Conservation (phyloP, 2,329 filamentous ascomycete species). For the Ceratocystis cubensis region DNA sequence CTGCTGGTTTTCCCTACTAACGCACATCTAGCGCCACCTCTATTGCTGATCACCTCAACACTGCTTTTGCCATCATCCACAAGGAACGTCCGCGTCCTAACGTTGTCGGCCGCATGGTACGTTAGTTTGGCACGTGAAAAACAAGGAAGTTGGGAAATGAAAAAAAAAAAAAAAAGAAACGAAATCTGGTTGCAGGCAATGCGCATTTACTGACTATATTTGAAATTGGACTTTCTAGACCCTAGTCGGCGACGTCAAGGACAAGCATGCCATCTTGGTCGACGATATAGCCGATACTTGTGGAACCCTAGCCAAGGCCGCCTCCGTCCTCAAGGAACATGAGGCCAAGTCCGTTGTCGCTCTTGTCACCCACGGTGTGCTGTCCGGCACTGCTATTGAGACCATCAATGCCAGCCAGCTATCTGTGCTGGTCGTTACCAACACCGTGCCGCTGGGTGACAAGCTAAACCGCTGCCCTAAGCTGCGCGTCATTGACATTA, state of each 20-base stretch:
- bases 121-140: neutral
- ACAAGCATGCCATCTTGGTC: conserved; percentile 88
- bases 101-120: conserved; percentile 76
- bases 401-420: conserved; percentile 69
- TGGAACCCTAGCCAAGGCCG: conserved; percentile 59
- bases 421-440: conserved; percentile 74
- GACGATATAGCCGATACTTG: conserved; percentile 98
- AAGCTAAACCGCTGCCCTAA: conserved; percentile 68
- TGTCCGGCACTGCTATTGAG: conserved; percentile 78
- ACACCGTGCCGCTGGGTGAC: conserved; percentile 50
- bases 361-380: conserved; percentile 87
- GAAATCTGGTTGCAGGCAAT: neutral
- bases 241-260: conserved; percentile 84
- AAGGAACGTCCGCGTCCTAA: conserved; percentile 82
- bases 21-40: conserved; percentile 50
- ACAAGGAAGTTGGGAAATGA: too few species aligned
- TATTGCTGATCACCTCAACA: conserved; percentile 82
- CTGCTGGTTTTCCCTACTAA: neutral
- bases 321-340: conserved; percentile 74
- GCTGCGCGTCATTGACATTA: conserved; percentile 85
- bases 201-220: neutral
- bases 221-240: conserved; percentile 10
- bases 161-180: too few species aligned
- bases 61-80: conserved; percentile 88
- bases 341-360: conserved; percentile 81